Percentiles rank a stretch among this genome's conserved stretches.
Conservation (phyloP, 768 basidiomycete genomes). For the Psilocybe subaeruginosa region DNA sequence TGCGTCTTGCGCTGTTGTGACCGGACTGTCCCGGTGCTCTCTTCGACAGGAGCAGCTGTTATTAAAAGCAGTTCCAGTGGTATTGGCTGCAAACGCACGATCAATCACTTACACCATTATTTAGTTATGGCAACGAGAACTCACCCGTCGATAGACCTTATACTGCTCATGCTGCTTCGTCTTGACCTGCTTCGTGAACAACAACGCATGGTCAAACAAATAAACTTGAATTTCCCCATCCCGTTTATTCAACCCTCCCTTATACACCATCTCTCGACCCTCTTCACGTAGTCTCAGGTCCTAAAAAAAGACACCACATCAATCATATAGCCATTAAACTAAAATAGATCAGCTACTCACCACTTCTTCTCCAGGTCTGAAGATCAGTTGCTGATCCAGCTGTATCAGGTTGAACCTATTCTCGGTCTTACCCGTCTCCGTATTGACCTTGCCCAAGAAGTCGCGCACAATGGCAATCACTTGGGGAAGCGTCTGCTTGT, state of each 20-base stretch:
- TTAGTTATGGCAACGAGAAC: slow-evolving; percentile 24
- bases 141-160: slow-evolving; percentile 90
- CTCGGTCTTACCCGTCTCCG: slow-evolving; percentile 93
- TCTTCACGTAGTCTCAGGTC: slow-evolving; percentile 87
- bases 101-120: not conserved
- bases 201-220: slow-evolving; percentile 93
- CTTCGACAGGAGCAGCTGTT: slow-evolving; percentile 75
- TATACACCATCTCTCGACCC: slow-evolving; percentile 88
- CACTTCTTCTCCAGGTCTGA: slow-evolving; percentile 88
- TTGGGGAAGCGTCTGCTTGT: slow-evolving; percentile 77
- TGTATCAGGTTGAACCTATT: slow-evolving; percentile 96
- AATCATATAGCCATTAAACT: not conserved
- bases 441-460: slow-evolving; percentile 87
- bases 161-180: slow-evolving; percentile 92
- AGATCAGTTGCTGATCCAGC: slow-evolving; percentile 88
- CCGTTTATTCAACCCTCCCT: slow-evolving; percentile 87
- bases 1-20: slow-evolving; percentile 43
- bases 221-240: slow-evolving; percentile 93
- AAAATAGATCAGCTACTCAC: slow-evolving; percentile 46
- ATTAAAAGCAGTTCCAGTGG: slow-evolving; percentile 91
- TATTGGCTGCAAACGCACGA: slow-evolving; percentile 67
- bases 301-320: slow-evolving; percentile 36
- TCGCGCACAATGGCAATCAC: slow-evolving; percentile 77
- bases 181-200: slow-evolving; percentile 85
- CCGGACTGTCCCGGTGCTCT: slow-evolving; percentile 33